Evolutionary conservation across 202 grass and related monocot genomes (phyloP).

Genomic region (Carex sylvatica): DNA sequence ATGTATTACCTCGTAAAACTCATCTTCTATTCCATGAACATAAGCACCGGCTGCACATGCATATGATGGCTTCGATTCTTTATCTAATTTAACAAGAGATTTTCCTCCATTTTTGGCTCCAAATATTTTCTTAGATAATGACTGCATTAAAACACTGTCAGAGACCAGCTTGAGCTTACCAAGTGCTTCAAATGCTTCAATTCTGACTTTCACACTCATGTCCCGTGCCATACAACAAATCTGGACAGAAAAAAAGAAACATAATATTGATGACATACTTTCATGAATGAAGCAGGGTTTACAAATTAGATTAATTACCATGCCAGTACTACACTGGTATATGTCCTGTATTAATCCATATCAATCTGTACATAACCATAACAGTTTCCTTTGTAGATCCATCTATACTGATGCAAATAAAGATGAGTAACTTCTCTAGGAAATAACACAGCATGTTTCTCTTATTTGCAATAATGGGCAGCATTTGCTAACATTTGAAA

Average conservation of each 20-base stretch:
- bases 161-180: conserved; percentile 59
- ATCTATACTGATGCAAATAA: not conserved
- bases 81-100: conserved; percentile 26
- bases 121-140: conserved; percentile 75
- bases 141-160: conserved; percentile 69
- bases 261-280: conserved; percentile 10
- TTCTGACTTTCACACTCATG: conserved; percentile 73
- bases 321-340: not conserved
- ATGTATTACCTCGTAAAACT: conserved; percentile 65
- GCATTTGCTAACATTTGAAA: not conserved
- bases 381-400: not conserved
- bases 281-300: not conserved
- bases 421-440: not conserved
- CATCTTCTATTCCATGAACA: conserved; percentile 85
- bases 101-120: conserved; percentile 38
- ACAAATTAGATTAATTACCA: not conserved
- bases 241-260: conserved; percentile 41
- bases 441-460: conserved; percentile 1
- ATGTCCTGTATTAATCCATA: not conserved
- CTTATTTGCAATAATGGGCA: not conserved
- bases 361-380: not conserved
- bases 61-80: conserved; percentile 53
- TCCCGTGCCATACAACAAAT: conserved; percentile 87
- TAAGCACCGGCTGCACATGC: conserved; percentile 70
- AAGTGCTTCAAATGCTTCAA: conserved; percentile 69